Conservation (phyloP, 2,329 filamentous ascomycete genomes). For the Tricladium varicosporioides region DNA sequence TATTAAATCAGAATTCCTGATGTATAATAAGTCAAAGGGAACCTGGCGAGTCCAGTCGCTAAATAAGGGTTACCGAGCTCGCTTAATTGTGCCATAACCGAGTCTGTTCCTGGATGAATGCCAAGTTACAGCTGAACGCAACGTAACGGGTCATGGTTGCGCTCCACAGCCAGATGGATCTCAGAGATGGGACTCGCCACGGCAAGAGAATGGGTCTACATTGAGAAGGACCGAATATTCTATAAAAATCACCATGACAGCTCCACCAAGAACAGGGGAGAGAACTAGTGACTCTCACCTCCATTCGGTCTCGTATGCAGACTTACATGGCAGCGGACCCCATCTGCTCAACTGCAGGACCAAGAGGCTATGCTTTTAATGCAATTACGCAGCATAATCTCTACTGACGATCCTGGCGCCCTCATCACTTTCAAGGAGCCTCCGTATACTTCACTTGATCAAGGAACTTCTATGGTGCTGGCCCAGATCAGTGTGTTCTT, state of each 20-base stretch:
- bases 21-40: too few species aligned
- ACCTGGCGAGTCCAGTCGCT: too few species aligned
- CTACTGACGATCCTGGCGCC: neutral
- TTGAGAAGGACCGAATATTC: neutral
- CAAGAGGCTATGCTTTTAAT: too few species aligned
- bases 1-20: too few species aligned
- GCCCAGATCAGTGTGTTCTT: neutral
- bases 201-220: neutral
- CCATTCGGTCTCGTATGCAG: neutral
- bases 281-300: neutral
- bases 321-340: neutral
- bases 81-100: too few species aligned
- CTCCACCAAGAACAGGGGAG: neutral
- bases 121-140: too few species aligned
- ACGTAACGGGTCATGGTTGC: too few species aligned
- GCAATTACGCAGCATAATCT: neutral
- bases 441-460: neutral
- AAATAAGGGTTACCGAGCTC: too few species aligned
- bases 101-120: too few species aligned
- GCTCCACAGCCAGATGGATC: too few species aligned
- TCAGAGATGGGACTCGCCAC: too few species aligned
- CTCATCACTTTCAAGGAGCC: neutral
- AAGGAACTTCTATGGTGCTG: neutral
- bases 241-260: neutral
- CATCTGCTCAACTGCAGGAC: too few species aligned